Percentiles rank a stretch among this genome's conserved stretches.
These are phyloP conservation scores for Calonectria hongkongensis DNA, from an alignment of 2,329 filamentous ascomycete genomes.

Conservation along the genomic window DNA sequence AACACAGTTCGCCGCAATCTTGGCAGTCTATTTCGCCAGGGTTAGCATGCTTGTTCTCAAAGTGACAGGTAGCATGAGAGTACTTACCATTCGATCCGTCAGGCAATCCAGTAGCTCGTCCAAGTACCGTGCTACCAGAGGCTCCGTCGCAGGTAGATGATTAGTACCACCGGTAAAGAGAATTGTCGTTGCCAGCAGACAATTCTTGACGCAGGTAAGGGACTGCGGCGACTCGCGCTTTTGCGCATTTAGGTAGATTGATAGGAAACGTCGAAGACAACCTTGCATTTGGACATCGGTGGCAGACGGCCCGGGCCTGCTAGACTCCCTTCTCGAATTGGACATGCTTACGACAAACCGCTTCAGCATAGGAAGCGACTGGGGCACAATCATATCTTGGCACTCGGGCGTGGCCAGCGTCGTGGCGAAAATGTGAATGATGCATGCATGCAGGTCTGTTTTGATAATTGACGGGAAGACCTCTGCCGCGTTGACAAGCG, in stretches of 20 bases:
- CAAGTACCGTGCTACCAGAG: conserved; percentile 83
- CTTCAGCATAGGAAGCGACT: conserved; percentile 92
- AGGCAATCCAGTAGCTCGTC: conserved; percentile 91
- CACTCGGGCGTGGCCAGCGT: conserved; percentile 90
- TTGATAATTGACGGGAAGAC: conserved; percentile 98
- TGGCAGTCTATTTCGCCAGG: conserved; percentile 77
- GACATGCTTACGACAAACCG: conserved; percentile 89
- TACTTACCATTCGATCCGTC: conserved; percentile 82
- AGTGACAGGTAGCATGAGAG: not conserved
- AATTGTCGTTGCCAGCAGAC: conserved; percentile 90
- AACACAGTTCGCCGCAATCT: conserved; percentile 92
- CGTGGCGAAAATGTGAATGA: conserved; percentile 96
- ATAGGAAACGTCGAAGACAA: conserved; percentile 87
- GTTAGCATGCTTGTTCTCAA: conserved; percentile 32
- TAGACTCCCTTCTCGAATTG: conserved; percentile 62
- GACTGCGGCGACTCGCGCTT: conserved; percentile 85
- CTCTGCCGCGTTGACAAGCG: conserved; percentile 94
- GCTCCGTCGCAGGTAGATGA: conserved; percentile 83
- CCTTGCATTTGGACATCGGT: conserved; percentile 85
- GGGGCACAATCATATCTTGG: conserved; percentile 91
- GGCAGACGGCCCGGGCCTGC: conserved; percentile 65
- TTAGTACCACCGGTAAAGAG: conserved; percentile 88
- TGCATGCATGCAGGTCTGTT: conserved; percentile 95
- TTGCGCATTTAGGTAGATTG: conserved; percentile 85
- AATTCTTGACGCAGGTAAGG: conserved; percentile 93